Evolutionary conservation across 306 rosid species (phyloP).

Genomic region (Prunus armeniaca): DNA sequence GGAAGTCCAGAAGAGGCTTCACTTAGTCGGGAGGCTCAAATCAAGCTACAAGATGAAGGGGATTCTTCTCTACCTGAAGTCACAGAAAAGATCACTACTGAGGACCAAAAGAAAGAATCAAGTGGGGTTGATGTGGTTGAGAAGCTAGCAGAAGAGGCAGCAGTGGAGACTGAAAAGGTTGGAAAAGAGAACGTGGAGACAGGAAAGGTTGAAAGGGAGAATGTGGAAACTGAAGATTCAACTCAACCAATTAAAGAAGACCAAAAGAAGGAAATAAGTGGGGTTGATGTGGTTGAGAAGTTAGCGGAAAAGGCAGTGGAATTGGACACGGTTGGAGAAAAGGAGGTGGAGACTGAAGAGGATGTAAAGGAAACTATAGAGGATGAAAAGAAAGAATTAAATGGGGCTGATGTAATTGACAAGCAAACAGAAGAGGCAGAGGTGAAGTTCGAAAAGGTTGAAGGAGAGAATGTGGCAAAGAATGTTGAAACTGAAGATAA

Average conservation of each 20-base stretch:
- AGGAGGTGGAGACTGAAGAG: constrained; percentile 22
- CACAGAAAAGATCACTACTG: constrained; percentile 26
- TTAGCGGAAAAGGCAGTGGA: constrained; percentile 36
- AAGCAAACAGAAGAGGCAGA: constrained; percentile 32
- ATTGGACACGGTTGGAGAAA: constrained; percentile 33
- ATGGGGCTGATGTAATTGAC: constrained; percentile 12
- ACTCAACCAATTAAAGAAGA: constrained; percentile 12
- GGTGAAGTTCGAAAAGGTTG: constrained; percentile 36
- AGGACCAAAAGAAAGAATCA: constrained; percentile 34
- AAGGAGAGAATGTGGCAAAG: constrained; percentile 35
- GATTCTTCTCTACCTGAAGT: constrained; percentile 30
- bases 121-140: constrained; percentile 24
- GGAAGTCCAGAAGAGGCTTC: constrained; percentile 20
- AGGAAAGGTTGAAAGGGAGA: not conserved
- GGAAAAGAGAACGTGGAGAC: constrained; percentile 13
- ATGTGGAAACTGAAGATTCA: constrained; percentile 1
- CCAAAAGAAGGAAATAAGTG: constrained; percentile 22
- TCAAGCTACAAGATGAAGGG: constrained; percentile 13
- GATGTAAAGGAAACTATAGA: constrained; percentile 4
- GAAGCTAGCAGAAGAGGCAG: constrained; percentile 22
- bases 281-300: constrained; percentile 17
- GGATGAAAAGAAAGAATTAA: constrained; percentile 24
- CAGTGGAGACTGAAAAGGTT: not conserved
- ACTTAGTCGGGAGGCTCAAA: constrained; percentile 25
- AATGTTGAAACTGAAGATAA: constrained; percentile 12